Conservation (phyloP, 2,329 filamentous ascomycete genomes). For the Paraphoma sp. region DNA sequence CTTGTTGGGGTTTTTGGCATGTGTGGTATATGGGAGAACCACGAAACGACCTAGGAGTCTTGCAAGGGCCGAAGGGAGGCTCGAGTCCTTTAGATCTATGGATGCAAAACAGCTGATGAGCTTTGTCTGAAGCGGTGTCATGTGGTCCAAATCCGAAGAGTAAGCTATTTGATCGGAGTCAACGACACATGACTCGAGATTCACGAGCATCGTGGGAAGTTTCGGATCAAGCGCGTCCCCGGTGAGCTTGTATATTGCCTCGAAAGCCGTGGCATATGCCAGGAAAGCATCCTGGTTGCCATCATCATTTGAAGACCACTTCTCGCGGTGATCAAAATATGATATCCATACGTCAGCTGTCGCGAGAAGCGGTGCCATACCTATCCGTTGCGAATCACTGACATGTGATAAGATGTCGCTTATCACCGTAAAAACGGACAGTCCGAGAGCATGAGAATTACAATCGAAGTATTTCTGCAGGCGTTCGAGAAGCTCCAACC, state of each 20-base stretch:
- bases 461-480: constrained; percentile 62
- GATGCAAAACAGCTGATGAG: constrained; percentile 72
- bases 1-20: constrained; percentile 23
- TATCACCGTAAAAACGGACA: constrained; percentile 51
- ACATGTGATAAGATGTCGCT: constrained; percentile 47
- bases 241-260: constrained; percentile 80
- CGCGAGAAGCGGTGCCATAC: constrained; percentile 34
- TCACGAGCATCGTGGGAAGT: constrained; percentile 71
- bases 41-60: constrained; percentile 73
- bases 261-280: constrained; percentile 79
- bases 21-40: constrained; percentile 68
- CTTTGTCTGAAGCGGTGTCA: constrained; percentile 74
- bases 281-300: constrained; percentile 80
- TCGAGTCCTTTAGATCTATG: constrained; percentile 69
- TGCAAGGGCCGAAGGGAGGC: constrained; percentile 72
- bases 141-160: constrained; percentile 73
- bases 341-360: constrained; percentile 44
- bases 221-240: constrained; percentile 66
- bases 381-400: constrained; percentile 26
- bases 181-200: constrained; percentile 75
- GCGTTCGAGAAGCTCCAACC: constrained; percentile 75
- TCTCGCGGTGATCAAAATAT: constrained; percentile 38
- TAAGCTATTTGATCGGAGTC: constrained; percentile 73
- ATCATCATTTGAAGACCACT: constrained; percentile 27
- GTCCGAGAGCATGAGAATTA: constrained; percentile 49